phyloP scores from a whole-genome alignment of 345 rosid genomes.

The Corymbia maculata region DNA sequence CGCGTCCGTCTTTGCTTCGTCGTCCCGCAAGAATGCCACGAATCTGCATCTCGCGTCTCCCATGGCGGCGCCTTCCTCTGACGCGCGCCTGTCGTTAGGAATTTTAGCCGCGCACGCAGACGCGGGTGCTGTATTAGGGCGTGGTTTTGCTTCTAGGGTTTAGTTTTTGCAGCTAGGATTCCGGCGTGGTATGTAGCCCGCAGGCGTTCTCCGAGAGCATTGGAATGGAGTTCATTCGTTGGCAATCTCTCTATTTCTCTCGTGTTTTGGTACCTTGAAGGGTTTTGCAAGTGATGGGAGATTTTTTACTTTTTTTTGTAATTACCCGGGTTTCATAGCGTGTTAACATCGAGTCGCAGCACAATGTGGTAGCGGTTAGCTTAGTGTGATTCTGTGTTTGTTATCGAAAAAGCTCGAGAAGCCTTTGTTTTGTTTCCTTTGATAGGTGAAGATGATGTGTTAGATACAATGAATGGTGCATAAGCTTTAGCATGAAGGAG shows the following conservation, averaged over 20 bases:
- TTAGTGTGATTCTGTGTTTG: not conserved
- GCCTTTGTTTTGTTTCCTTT: not conserved
- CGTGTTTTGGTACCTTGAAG: not conserved
- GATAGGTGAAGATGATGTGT: not conserved
- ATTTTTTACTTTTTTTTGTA: not conserved
- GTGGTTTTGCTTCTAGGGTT: not conserved
- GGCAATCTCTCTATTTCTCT: not conserved
- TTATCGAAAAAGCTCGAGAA: not conserved
- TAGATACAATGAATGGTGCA: not conserved
- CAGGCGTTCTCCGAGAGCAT: not conserved
- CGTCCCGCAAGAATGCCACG: not conserved
- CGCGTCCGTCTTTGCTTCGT: not conserved
- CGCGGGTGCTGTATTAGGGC: not conserved
- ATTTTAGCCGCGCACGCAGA: not conserved
- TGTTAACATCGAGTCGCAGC: not conserved
- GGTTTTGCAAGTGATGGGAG: not conserved
- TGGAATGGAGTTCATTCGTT: not conserved
- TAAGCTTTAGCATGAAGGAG: not conserved
- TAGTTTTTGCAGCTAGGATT: not conserved
- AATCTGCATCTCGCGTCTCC: not conserved
- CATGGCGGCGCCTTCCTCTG: not conserved
- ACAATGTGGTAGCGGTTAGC: not conserved
- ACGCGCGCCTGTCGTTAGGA: not conserved
- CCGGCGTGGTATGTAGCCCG: rapidly evolving
- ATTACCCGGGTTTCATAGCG: not conserved